Evolutionary conservation across 805 yeast species (phyloP), one percentile per base, ranked within the genome.

Genomic region (Ogataea ganodermae): DNA sequence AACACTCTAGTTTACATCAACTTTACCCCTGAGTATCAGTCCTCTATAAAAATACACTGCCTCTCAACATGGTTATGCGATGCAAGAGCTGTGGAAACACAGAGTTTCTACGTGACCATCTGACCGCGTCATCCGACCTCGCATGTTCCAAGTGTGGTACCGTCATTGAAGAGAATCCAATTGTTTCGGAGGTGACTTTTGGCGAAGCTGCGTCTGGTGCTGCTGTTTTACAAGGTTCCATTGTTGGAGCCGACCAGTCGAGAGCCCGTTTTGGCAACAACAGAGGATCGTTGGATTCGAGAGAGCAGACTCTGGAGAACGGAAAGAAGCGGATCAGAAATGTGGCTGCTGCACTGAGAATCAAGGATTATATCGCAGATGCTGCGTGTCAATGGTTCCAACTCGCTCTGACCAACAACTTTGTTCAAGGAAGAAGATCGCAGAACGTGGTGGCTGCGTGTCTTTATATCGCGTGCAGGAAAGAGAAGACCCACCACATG

Each of bases 371-470:
- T 63, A 83, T 92, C 10, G 78, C 90, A 2, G 96, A 88, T 49
- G 83, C 92, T 10, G 97, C 97, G 0, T 78, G 81, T 57, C 88
- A 86, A 49, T 89, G 96, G 92, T 95, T 89, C 67, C 83, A 83
- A 55, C 71, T 90, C 46, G 98, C 98, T 0, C 73, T 95, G 23
- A 78, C 89, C 2, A 79, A 85, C 54, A 91, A 90, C 63, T 94
- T 94, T 64, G 98, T 94, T 20, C 96, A 92, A 66, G 99, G 99
- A n/a, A 77, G 99, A 58, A 72, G 94, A 52, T 89, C 97, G 2
- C 97, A 91, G 63, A 91, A 92, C 62, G 98, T 94, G 3, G 83
- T 91, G 46, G 96, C 97, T 0, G 90, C 98, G 0, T 94, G 99
- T 69, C 74, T 94, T 27, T 94, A 94, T 63, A 81, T 94, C 40